Conservation (phyloP, 2,329 filamentous ascomycete genomes). For the Trichoderma breve region DNA sequence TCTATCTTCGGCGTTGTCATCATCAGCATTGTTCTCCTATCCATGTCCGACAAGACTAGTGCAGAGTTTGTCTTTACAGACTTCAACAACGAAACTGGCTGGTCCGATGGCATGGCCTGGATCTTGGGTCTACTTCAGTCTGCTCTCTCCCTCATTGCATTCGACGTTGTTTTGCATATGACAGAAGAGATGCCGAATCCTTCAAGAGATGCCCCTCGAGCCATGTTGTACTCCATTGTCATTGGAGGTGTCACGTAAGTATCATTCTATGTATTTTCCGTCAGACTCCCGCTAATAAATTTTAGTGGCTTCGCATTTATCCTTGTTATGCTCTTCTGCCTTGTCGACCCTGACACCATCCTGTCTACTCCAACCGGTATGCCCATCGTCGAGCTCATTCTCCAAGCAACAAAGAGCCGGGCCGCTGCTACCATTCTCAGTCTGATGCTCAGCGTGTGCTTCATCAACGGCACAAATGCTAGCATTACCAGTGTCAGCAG, state of each 20-base stretch:
- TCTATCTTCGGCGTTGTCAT: conserved; percentile 3
- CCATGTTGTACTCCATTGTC: conserved; percentile 6
- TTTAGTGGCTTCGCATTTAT: conserved; percentile 1
- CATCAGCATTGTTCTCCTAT: conserved; percentile 6
- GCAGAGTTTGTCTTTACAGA: conserved; percentile 10
- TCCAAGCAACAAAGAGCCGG: conserved; percentile 9
- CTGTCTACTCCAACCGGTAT: not conserved
- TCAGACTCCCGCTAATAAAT: not conserved
- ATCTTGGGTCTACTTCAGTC: conserved; percentile 9
- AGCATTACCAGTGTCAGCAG: conserved; percentile 16
- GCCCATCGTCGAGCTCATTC: conserved; percentile 12
- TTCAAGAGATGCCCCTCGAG: not conserved
- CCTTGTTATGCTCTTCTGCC: conserved; percentile 7
- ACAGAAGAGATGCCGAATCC: conserved; percentile 15
- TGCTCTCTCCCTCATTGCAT: conserved; percentile 7
- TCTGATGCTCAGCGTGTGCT: conserved; percentile 1
- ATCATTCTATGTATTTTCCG: not conserved
- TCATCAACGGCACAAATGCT: conserved; percentile 12
- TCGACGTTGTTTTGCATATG: conserved; percentile 6
- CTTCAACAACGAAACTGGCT: conserved; percentile 14
- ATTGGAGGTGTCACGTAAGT: conserved; percentile 13
- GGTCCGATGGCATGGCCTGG: conserved; percentile 13
- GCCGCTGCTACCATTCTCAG: conserved; percentile 11
- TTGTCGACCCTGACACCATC: not conserved
- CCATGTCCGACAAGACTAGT: conserved; percentile 14